These are phyloP conservation scores for Fusarium sp. DNA, from an alignment of 2,329 filamentous ascomycete species.

Conservation along the genomic window DNA sequence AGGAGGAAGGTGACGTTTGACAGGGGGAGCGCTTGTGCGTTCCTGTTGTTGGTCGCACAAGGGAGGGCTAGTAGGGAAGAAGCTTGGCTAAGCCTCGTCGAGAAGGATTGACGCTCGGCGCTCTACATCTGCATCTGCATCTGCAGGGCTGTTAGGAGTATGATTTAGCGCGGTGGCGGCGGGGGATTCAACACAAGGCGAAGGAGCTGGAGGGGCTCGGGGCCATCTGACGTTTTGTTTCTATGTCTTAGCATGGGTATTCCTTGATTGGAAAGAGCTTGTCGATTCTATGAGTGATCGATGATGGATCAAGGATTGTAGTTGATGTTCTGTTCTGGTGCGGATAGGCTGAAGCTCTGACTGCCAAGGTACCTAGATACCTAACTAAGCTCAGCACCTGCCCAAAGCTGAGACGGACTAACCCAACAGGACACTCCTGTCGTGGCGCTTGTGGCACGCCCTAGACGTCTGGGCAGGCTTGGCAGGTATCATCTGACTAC, in stretches of 20 bases:
- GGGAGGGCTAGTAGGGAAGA: slow-evolving; percentile 1
- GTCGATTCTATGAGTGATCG: background rate
- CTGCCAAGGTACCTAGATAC: background rate
- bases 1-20: slow-evolving; percentile 5
- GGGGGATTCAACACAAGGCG: slow-evolving; percentile 3
- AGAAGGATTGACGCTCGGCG: slow-evolving; percentile 26
- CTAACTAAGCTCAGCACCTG: background rate
- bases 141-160: slow-evolving; percentile 36
- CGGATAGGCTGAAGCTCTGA: background rate
- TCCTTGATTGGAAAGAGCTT: slow-evolving; percentile 6
- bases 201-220: slow-evolving; percentile 1
- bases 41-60: slow-evolving; percentile 41
- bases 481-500: background rate
- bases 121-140: slow-evolving; percentile 30
- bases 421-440: background rate
- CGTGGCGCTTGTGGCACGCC: background rate
- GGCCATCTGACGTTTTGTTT: slow-evolving; percentile 32
- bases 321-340: background rate
- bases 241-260: slow-evolving; percentile 13
- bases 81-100: slow-evolving; percentile 12
- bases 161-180: slow-evolving; percentile 38
- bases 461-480: background rate
- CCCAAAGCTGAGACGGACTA: background rate
- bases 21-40: slow-evolving; percentile 34
- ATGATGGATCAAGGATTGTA: slow-evolving; percentile 5